phyloP scores from a whole-genome alignment of 306 rosid species.

The Lupinus albus region DNA sequence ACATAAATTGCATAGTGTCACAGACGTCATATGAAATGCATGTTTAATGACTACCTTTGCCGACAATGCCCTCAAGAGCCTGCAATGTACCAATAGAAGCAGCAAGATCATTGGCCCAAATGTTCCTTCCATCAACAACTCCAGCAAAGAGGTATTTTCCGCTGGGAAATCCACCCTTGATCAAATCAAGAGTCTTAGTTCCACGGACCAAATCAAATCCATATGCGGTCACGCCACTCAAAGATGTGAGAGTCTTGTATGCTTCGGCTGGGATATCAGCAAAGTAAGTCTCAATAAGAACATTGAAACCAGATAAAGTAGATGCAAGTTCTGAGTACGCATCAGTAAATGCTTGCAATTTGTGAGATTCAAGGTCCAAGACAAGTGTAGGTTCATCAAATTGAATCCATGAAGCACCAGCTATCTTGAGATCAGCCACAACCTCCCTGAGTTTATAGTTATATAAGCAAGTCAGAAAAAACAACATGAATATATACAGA shows the following conservation, averaged over 20 bases:
- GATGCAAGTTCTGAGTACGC: conserved; percentile 75
- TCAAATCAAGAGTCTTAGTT: conserved; percentile 64
- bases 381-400: conserved; percentile 92
- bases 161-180: conserved; percentile 72
- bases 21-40: conserved; percentile 32
- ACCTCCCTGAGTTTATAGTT: conserved; percentile 71
- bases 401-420: conserved; percentile 88
- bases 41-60: conserved; percentile 61
- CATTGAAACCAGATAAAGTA: conserved; percentile 68
- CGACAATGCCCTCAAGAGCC: conserved; percentile 69
- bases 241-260: conserved; percentile 72
- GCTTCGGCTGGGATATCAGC: conserved; percentile 84
- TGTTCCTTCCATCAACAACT: conserved; percentile 93
- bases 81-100: conserved; percentile 62
- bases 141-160: conserved; percentile 87
- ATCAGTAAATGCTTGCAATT: conserved; percentile 70
- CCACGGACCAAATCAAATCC: conserved; percentile 95
- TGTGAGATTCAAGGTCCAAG: conserved; percentile 78
- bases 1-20: background rate
- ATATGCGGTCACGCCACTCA: conserved; percentile 74
- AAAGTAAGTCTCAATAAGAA: conserved; percentile 81
- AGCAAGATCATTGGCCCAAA: conserved; percentile 89
- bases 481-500: background rate
- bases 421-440: conserved; percentile 82
- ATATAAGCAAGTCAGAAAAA: conserved; percentile 32